Base-by-base conservation (phyloP, 2,329 filamentous ascomycete species). In the Coleophoma eucalyptorum region DNA sequence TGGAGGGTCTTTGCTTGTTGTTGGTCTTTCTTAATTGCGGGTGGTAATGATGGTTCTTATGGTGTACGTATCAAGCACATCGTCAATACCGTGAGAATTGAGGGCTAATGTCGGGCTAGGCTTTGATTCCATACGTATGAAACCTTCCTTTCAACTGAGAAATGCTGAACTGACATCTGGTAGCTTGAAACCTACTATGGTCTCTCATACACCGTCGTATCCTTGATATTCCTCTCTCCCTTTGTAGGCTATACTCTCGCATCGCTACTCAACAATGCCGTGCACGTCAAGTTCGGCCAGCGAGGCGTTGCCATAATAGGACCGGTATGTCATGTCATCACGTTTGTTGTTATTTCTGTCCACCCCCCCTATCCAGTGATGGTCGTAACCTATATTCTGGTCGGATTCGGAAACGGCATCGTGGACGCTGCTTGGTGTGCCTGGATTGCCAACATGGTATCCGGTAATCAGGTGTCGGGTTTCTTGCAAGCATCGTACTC, bases 401-500 rank as follows among this genome's bases (percentile, higher is more conserved):
- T 81, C 1, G 87, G 87, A 2, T 83, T 89, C 45, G 87, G 87
- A 1, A 90, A 86, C 63, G 88, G 88, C 2, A 68, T 90, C 8
- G 76, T 81, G 49, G 86, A 83, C 57, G 76, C 72, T 52, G 78
- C 72, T 3, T 84, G 79, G 73, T 81, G 81, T 61, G 78, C 78
- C 7, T 83, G 77, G 76, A 66, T 81, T 18, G 89, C 89, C 11
- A 86, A 84, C 59, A 88, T 93, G 83, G 50, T 53, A 12, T 59
- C 57, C 51, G 80, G 86, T 7, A 91, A 92, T 63, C 83, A 91
- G 62, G 71, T 93, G 1, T 76, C 90, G 1, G 88, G 89, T 1
- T 75, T 90, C 52, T 68, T 92, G 21, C 87, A 91, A 64, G 86
- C 80, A 1, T 80, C 80, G 35, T 93, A 90, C 61, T 87, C 87